Conservation (phyloP, 78 protist species). For the Anaeramoeba flamelloides region DNA sequence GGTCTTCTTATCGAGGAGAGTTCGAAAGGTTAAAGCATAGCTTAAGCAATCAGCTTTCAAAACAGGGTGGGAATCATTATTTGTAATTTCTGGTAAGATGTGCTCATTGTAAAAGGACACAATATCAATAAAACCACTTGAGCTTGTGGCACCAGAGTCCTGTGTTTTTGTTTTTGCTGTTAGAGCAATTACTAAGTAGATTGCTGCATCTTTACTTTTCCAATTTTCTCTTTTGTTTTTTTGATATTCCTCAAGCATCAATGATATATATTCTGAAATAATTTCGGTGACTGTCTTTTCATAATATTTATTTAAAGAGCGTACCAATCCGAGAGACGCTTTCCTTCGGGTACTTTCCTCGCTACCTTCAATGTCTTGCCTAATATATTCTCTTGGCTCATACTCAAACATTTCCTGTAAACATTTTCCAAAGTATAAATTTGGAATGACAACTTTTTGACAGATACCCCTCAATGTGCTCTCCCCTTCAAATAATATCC, state of each 20-base stretch:
- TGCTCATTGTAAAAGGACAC: conserved; percentile 34
- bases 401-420: conserved; percentile 67
- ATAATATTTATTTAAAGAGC: conserved; percentile 48
- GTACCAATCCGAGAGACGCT: conserved; percentile 54
- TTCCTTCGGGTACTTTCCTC: conserved; percentile 69
- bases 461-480: conserved; percentile 42
- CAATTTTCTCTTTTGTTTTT: conserved; percentile 26
- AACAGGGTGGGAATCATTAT: conserved; percentile 14
- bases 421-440: conserved; percentile 39
- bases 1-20: conserved; percentile 3
- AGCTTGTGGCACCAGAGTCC: not conserved
- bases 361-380: conserved; percentile 74
- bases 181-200: conserved; percentile 66
- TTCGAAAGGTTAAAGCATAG: conserved; percentile 58
- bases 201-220: conserved; percentile 66
- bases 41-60: conserved; percentile 65
- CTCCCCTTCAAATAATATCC: conserved; percentile 33
- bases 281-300: conserved; percentile 36
- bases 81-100: conserved; percentile 48
- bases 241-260: conserved; percentile 23
- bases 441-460: conserved; percentile 55
- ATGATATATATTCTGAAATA: conserved; percentile 24
- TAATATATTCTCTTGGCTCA: conserved; percentile 59
- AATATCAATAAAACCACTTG: conserved; percentile 22
- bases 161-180: conserved; percentile 31